Conservation (phyloP, 2,329 filamentous ascomycete species). For the Pezicula radicicola region DNA sequence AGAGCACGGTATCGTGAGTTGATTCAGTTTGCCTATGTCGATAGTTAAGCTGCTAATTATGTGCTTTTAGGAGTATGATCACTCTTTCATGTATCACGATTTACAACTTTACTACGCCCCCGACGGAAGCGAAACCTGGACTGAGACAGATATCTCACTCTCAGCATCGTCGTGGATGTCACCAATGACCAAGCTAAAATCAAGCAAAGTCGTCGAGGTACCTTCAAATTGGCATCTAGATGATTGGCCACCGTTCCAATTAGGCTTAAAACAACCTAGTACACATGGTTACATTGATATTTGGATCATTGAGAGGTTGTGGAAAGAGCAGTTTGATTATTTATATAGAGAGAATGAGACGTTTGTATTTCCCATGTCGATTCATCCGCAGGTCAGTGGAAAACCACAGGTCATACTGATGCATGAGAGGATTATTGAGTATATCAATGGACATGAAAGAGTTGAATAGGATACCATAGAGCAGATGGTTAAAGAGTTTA, state of each 20-base stretch:
- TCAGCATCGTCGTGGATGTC: conserved; percentile 5
- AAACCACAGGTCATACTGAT: conserved; percentile 43
- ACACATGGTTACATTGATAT: conserved; percentile 40
- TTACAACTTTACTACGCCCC: conserved; percentile 36
- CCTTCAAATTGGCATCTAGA: conserved; percentile 44
- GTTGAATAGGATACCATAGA: neutral
- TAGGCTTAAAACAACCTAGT: conserved; percentile 20
- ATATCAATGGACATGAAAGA: conserved; percentile 32
- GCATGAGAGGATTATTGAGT: conserved; percentile 44
- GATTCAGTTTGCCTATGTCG: too few species aligned
- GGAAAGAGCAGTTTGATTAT: conserved; percentile 44
- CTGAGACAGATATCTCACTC: neutral
- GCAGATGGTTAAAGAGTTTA: neutral
- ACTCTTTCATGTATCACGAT: conserved; percentile 47
- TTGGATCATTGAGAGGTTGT: conserved; percentile 36
- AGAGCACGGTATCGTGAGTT: neutral
- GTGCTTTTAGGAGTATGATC: conserved; percentile 33
- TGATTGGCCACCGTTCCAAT: conserved; percentile 42
- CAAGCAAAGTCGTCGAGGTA: conserved; percentile 36
- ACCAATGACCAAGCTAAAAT: neutral
- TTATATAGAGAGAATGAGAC: conserved; percentile 40
- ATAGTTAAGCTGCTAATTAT: neutral
- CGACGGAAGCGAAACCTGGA: conserved; percentile 6
- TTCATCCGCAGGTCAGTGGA: conserved; percentile 45
- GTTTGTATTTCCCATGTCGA: conserved; percentile 44